phyloP scores from a whole-genome alignment of 768 basidiomycete genomes.

The Nidularia pulvinata region DNA sequence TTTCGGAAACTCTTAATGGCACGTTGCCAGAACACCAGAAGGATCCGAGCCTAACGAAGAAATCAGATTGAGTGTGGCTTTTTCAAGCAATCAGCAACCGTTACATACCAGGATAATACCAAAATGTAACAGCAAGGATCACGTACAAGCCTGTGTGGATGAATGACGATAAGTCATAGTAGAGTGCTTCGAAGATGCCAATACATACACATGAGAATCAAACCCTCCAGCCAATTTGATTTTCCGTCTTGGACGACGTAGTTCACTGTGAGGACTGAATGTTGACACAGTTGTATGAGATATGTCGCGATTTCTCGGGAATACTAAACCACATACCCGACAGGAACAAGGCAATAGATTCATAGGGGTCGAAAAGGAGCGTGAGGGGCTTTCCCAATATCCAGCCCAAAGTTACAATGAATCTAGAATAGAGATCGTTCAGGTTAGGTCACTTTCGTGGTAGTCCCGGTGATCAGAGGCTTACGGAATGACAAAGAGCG shows the following conservation, averaged over 20 bases:
- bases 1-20: too few relatives aligned
- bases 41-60: not conserved
- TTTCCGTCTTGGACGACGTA: slow-evolving; percentile 82
- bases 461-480: slow-evolving; percentile 10
- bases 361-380: slow-evolving; percentile 88
- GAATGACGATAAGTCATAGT: not conserved
- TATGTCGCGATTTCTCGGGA: not conserved
- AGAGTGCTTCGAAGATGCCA: not conserved
- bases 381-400: slow-evolving; percentile 77
- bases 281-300: not conserved
- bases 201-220: slow-evolving; percentile 30
- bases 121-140: not conserved
- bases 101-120: not conserved
- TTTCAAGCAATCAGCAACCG: too few relatives aligned
- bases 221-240: slow-evolving; percentile 84
- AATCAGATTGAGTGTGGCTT: too few relatives aligned
- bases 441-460: not conserved
- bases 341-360: slow-evolving; percentile 64
- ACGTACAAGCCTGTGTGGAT: not conserved
- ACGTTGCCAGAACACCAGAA: not conserved
- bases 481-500: slow-evolving; percentile 83
- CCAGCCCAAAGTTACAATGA: slow-evolving; percentile 81
- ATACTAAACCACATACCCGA: slow-evolving; percentile 24
- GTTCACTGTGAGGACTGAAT: slow-evolving; percentile 77
- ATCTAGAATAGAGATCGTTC: slow-evolving; percentile 30